Evolutionary conservation across 2,329 filamentous ascomycete species (phyloP).

Genomic region (Claviceps africana): DNA sequence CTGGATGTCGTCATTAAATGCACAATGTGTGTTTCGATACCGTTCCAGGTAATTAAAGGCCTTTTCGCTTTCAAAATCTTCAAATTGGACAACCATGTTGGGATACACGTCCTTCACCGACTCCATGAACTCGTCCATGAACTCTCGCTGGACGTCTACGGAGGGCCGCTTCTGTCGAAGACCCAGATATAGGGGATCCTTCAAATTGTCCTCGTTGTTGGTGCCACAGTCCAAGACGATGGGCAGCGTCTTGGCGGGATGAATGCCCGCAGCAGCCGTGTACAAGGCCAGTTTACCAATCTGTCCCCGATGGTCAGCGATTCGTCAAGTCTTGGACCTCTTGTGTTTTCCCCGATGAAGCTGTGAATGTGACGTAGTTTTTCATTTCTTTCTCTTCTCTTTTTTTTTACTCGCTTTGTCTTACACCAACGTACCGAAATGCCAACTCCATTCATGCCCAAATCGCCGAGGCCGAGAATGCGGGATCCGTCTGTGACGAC

Average conservation of each 20-base stretch:
- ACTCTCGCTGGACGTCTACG: constrained; percentile 67
- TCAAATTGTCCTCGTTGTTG: constrained; percentile 50
- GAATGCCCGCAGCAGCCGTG: constrained; percentile 87
- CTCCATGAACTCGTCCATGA: constrained; percentile 95
- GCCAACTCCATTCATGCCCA: constrained; percentile 93
- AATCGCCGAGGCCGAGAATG: constrained; percentile 81
- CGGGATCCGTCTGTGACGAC: constrained; percentile 93
- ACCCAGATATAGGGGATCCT: constrained; percentile 73
- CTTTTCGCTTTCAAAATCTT: constrained; percentile 87
- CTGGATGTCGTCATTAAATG: constrained; percentile 98
- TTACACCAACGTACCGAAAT: constrained; percentile 57
- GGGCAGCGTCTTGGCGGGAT: constrained; percentile 68
- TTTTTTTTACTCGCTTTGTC: not conserved
- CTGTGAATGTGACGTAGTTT: not conserved
- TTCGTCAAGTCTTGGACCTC: not conserved
- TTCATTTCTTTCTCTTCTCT: not conserved
- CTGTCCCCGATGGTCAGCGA: constrained; percentile 19
- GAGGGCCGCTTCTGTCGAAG: constrained; percentile 71
- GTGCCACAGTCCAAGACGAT: constrained; percentile 56
- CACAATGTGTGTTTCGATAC: constrained; percentile 78
- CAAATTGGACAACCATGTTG: constrained; percentile 71
- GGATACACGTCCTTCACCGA: constrained; percentile 64
- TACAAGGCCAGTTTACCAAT: constrained; percentile 92
- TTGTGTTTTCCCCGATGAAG: not conserved
- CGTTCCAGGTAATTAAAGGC: constrained; percentile 87